These are phyloP conservation scores for Chloris gayana DNA, from an alignment of 176 grass and related monocot species.

Conservation along the genomic window DNA sequence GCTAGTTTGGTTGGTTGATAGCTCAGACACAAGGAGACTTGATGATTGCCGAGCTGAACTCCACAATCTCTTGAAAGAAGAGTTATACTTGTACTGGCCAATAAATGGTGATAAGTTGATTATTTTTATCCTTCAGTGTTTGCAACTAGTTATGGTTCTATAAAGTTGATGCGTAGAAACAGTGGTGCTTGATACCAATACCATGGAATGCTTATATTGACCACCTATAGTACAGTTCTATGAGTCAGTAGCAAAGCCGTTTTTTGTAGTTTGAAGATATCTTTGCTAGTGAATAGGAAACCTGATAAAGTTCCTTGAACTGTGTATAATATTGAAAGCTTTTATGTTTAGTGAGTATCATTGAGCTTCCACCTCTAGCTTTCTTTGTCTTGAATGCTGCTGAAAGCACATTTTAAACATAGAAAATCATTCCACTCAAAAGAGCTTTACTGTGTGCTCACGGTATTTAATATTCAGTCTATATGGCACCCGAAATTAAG, in stretches of 20 bases:
- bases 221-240: not conserved
- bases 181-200: not conserved
- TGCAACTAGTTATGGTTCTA: not conserved
- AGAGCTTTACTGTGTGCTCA: not conserved
- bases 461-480: not conserved
- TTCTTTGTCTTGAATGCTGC: not conserved
- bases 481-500: not conserved
- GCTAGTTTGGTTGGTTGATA: slow-evolving; percentile 89
- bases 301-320: not conserved
- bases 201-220: not conserved
- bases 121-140: not conserved
- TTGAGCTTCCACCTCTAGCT: not conserved
- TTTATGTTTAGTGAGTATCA: not conserved
- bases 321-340: not conserved
- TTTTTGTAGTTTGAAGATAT: not conserved
- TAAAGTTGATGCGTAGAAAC: not conserved
- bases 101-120: not conserved
- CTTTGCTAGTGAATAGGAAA: not conserved
- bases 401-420: not conserved
- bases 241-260: not conserved
- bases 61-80: slow-evolving; percentile 95
- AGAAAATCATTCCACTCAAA: not conserved
- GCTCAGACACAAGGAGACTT: slow-evolving; percentile 74
- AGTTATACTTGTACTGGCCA: slow-evolving; percentile 55
- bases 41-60: slow-evolving; percentile 87